A percentile compares a stretch with the other conserved stretches of the same genome.
phyloP scores from a whole-genome alignment of 192 early-diverging fungal genomes.

The Glomus cerebriforme region DNA sequence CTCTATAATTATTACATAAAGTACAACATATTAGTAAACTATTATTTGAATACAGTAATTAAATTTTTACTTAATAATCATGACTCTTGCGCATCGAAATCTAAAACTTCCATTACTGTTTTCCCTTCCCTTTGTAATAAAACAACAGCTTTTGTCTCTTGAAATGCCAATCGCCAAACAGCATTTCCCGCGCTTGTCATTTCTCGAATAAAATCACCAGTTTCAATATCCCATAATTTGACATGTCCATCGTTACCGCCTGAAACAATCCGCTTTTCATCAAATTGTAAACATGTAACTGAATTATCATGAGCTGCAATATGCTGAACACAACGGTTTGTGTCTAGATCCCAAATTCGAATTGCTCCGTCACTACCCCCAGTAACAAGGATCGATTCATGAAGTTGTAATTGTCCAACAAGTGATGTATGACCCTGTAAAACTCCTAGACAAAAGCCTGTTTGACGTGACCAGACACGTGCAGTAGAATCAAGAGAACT shows the following conservation, averaged over 20 bases:
- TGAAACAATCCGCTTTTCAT: slow-evolving; percentile 86
- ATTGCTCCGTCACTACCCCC: slow-evolving; percentile 93
- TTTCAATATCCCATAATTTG: slow-evolving; percentile 92
- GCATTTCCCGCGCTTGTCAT: slow-evolving; percentile 78
- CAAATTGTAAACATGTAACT: slow-evolving; percentile 97
- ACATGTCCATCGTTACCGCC: slow-evolving; percentile 88
- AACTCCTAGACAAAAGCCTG: slow-evolving; percentile 76
- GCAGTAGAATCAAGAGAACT: slow-evolving; percentile 90
- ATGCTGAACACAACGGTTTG: slow-evolving; percentile 59
- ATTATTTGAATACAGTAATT: neutral
- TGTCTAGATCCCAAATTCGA: slow-evolving; percentile 86
- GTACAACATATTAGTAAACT: neutral
- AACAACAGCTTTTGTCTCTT: slow-evolving; percentile 56
- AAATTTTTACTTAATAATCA: neutral
- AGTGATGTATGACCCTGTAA: slow-evolving; percentile 91
- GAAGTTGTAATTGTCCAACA: slow-evolving; percentile 90
- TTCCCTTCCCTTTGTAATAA: slow-evolving; percentile 57
- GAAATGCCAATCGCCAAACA: slow-evolving; percentile 77
- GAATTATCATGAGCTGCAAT: slow-evolving; percentile 76
- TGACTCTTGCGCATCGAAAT: slow-evolving; percentile 51
- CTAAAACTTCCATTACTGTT: slow-evolving; percentile 73
- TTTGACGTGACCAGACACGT: slow-evolving; percentile 85
- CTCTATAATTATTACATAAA: neutral
- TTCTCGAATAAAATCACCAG: slow-evolving; percentile 81
- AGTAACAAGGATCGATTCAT: slow-evolving; percentile 77